Evolutionary conservation across 345 rosid genomes (phyloP).

Genomic region (Eucalyptus cloeziana): DNA sequence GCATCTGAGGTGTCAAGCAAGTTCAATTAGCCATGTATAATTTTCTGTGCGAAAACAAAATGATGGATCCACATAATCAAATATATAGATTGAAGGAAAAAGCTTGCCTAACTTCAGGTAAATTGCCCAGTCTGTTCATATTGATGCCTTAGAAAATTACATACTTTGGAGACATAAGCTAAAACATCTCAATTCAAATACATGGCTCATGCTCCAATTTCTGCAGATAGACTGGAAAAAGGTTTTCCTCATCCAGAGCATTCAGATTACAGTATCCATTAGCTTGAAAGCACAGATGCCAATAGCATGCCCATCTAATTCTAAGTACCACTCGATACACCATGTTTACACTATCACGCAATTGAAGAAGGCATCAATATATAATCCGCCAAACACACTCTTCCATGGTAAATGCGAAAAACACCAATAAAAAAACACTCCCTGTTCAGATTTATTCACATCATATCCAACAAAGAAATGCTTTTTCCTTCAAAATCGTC

Average conservation of each 20-base stretch:
- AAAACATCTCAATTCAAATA: background rate
- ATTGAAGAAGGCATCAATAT: background rate
- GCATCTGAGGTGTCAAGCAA: background rate
- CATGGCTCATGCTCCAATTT: background rate
- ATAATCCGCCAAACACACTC: background rate
- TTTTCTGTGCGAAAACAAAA: background rate
- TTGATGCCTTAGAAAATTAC: background rate
- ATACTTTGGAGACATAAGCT: background rate
- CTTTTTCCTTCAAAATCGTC: background rate
- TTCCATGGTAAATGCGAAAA: background rate
- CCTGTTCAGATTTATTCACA: background rate
- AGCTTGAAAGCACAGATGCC: background rate
- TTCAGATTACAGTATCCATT: background rate
- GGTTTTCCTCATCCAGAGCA: background rate
- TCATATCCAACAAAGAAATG: background rate
- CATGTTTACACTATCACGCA: background rate
- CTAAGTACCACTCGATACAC: background rate
- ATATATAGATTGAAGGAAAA: background rate
- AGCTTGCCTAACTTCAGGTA: background rate
- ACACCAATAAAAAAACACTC: background rate
- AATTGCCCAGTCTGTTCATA: background rate
- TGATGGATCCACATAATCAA: background rate
- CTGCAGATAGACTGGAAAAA: background rate
- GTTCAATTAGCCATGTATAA: background rate
- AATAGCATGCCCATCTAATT: background rate